Evolutionary conservation across 1,139 yeast species (phyloP).

Genomic region (Nakaseomyces bracarensis): DNA sequence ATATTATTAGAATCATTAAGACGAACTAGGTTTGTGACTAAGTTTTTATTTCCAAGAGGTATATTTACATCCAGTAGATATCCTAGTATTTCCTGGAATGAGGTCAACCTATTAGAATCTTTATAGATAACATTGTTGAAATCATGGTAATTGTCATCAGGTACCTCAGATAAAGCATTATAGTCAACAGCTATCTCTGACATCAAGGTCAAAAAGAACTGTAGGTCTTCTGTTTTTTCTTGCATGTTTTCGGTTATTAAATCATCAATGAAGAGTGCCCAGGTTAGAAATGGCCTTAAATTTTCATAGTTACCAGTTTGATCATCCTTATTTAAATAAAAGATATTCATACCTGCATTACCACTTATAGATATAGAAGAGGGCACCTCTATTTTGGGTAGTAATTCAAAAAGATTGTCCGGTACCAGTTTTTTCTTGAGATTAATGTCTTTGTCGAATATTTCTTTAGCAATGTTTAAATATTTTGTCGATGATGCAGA

Average conservation of each 20-base stretch:
- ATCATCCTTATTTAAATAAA: conserved; percentile 28
- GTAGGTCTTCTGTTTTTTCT: conserved; percentile 14
- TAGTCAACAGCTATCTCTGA: conserved; percentile 36
- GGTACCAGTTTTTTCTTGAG: not conserved
- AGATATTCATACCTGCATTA: conserved; percentile 31
- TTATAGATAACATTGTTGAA: conserved; percentile 19
- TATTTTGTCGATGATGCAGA: not conserved
- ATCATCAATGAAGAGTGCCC: conserved; percentile 24
- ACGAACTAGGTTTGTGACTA: not conserved
- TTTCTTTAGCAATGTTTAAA: not conserved
- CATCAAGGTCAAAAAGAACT: conserved; percentile 29
- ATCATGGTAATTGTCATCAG: conserved; percentile 17
- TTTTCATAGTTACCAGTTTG: conserved; percentile 13
- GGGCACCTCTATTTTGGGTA: not conserved
- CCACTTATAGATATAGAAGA: not conserved
- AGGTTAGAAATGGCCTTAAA: conserved; percentile 18
- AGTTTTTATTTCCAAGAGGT: not conserved
- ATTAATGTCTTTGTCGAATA: not conserved
- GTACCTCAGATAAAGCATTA: conserved; percentile 26
- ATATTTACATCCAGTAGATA: not conserved
- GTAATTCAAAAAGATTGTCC: not conserved
- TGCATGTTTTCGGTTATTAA: conserved; percentile 16
- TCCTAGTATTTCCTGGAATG: not conserved
- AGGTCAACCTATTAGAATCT: not conserved
- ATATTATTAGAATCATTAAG: not conserved